Conservation (phyloP, 441 rosid species). For the Euphorbia neoarborescens region DNA sequence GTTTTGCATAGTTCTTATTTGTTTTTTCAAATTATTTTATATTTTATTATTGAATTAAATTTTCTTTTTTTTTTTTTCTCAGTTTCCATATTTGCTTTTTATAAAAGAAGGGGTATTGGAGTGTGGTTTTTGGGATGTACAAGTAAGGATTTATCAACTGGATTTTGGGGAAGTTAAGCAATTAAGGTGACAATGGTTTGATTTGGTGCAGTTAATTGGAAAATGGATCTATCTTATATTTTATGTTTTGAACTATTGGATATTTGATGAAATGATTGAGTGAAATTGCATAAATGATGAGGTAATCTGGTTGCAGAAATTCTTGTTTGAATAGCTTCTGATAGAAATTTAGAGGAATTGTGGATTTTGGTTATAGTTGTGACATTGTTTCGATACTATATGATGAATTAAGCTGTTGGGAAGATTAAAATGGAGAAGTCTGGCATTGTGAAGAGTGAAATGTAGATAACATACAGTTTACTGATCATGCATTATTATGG, state of each 20-base stretch:
- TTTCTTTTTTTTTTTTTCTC: neutral
- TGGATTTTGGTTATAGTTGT: neutral
- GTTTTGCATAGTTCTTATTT: slow-evolving; percentile 43
- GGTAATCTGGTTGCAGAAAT: neutral
- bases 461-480: neutral
- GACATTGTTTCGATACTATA: neutral
- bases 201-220: neutral
- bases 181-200: neutral
- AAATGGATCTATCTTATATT: neutral
- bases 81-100: neutral
- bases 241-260: neutral
- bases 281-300: neutral
- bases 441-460: neutral
- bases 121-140: neutral
- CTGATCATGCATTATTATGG: neutral
- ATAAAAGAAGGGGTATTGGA: neutral
- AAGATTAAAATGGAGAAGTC: neutral
- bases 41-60: neutral
- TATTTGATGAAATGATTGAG: neutral
- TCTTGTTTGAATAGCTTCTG: neutral
- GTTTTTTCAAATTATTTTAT: neutral
- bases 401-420: neutral
- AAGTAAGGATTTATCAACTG: neutral
- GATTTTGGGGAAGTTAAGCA: neutral
- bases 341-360: neutral